A percentile compares a stretch with the other conserved stretches of the same genome.
These are phyloP conservation scores for Grammothele lineata DNA, from an alignment of 768 basidiomycete genomes.

Conservation along the genomic window DNA sequence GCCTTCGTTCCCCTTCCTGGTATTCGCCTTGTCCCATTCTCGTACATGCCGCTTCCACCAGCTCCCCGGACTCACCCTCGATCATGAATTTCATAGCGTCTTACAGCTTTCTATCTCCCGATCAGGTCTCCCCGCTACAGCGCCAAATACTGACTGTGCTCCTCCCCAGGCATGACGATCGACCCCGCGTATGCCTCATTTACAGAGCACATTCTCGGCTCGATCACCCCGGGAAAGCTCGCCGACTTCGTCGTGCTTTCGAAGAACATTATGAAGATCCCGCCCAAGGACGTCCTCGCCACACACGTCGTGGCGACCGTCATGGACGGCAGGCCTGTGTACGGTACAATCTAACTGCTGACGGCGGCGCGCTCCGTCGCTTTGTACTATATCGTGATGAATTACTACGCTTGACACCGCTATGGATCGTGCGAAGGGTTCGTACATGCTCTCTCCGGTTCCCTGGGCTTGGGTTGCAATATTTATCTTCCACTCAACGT, in stretches of 20 bases:
- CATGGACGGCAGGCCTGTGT: slow-evolving; percentile 63
- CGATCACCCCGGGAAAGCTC: slow-evolving; percentile 69
- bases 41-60: too few relatives aligned
- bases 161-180: slow-evolving; percentile 69
- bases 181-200: slow-evolving; percentile 88
- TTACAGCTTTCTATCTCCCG: too few relatives aligned
- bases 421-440: too few relatives aligned
- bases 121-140: too few relatives aligned
- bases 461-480: too few relatives aligned
- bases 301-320: slow-evolving; percentile 72
- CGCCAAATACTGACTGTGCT: neutral
- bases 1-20: neutral
- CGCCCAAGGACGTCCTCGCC: slow-evolving; percentile 51
- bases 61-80: too few relatives aligned
- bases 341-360: slow-evolving; percentile 32
- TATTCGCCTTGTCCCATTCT: neutral
- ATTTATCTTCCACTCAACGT: too few relatives aligned
- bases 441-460: too few relatives aligned
- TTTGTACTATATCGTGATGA: too few relatives aligned
- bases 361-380: too few relatives aligned
- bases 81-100: too few relatives aligned
- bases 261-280: slow-evolving; percentile 73
- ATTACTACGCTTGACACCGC: too few relatives aligned
- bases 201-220: slow-evolving; percentile 68
- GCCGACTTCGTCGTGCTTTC: slow-evolving; percentile 88